Evolutionary conservation across 163 green algal genomes (phyloP), one percentile per base, ranked within the genome.

Genomic region (Scenedesmus sp.): DNA sequence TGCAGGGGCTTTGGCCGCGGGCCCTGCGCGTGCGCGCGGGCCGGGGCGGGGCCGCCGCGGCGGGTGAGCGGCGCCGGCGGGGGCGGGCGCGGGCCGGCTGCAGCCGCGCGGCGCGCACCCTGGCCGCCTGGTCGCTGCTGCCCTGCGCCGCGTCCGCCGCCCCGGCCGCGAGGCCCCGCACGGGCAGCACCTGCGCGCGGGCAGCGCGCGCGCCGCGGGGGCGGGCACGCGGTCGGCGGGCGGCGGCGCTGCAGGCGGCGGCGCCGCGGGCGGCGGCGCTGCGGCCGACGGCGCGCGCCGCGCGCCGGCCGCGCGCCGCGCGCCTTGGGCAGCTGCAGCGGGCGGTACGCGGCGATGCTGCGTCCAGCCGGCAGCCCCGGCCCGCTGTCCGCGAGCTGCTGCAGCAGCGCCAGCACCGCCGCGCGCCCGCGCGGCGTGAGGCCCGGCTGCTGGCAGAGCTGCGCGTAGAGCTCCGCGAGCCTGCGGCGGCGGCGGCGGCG

Each of bases 351-450:
- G 0, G 54, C 48, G 10, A 81, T 58, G 29, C 31, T 24, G 29
- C 15, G n/a, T n/a, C n/a, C 65, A 15, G 42, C 29, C 28, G 60
- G 31, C 15, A 34, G 4, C 29, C 34, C 31, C 28, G 31, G 24
- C 18, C 62, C 62, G 13, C 63, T 28, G 11, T 72, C 11, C 2
- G 56, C 33, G 22, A 74, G 60, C 62, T 81, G 73, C 33, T 66
- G 73, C 36, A 81, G 60, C 47, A 81, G 45, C 22, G 44, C 54
- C 20, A 81, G 73, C 45, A 65, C 48, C n/a, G 50, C 60, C 39
- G 26, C 56, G 5, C 39, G 33, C 5, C 48, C 62, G n/a, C 53
- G 36, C 24, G 29, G 51, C 47, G 60, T 81, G 22, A 74, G 33
- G 26, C 48, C 73, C 42, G 10, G 33, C 14, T 54, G 56, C 18